These are phyloP conservation scores for Xylaria sp. DNA, from an alignment of 2,329 filamentous ascomycete species.

Conservation along the genomic window DNA sequence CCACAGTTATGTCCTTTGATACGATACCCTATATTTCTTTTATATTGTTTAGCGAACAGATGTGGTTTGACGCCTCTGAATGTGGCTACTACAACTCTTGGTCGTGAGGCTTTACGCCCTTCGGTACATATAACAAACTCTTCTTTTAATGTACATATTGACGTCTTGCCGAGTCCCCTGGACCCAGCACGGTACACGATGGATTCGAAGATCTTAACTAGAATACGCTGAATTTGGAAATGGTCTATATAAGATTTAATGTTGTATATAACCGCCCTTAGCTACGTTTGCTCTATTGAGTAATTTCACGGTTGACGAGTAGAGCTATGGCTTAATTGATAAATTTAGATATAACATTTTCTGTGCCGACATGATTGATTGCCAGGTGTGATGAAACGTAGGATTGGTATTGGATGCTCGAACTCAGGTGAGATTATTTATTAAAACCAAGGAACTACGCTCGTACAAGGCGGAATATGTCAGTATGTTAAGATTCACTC, in stretches of 20 bases:
- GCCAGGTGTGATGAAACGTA: too few relatives aligned
- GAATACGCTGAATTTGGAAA: background rate
- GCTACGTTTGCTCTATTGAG: background rate
- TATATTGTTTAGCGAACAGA: background rate
- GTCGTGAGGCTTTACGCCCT: background rate
- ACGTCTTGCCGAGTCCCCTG: background rate
- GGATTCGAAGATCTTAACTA: conserved; percentile 5
- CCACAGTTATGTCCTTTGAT: background rate
- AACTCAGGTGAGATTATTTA: too few relatives aligned
- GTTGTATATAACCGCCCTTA: conserved; percentile 8
- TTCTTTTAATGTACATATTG: conserved; percentile 9
- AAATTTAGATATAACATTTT: too few relatives aligned
- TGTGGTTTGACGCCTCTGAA: background rate
- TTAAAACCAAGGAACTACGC: too few relatives aligned
- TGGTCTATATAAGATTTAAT: conserved; percentile 11
- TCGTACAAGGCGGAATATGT: too few relatives aligned
- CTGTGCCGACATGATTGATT: too few relatives aligned
- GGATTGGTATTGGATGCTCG: too few relatives aligned
- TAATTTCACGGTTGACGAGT: background rate
- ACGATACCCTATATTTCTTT: conserved; percentile 20
- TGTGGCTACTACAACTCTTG: background rate
- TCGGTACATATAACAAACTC: background rate
- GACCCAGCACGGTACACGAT: conserved; percentile 4
- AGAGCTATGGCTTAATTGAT: background rate
- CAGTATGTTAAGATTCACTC: too few relatives aligned